Evolutionary conservation across 164 flowering plant species (phyloP).

Genomic region (Tetrastigma voinierianum): DNA sequence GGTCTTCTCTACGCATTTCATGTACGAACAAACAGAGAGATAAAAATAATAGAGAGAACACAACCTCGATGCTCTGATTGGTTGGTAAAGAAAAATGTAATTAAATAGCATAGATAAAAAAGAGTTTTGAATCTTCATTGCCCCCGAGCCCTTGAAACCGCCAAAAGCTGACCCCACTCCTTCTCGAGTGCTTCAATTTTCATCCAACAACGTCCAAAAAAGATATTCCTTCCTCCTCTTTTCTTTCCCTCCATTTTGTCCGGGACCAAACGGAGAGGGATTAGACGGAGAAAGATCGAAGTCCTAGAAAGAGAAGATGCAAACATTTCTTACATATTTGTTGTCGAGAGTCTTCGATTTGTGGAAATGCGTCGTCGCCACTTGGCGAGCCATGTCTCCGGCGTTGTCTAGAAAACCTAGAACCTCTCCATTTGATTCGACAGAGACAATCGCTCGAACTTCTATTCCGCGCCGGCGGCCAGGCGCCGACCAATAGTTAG

Average conservation of each 20-base stretch:
- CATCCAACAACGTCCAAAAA: no score
- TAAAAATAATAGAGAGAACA: no score
- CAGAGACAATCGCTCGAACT: background rate
- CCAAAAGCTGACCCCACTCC: no score
- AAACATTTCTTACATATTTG: conserved; percentile 67
- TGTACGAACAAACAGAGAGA: no score
- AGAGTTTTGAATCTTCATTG: no score
- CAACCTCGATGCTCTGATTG: no score
- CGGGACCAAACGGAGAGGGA: background rate
- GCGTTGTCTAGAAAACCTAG: conserved; percentile 5
- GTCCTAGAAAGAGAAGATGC: background rate
- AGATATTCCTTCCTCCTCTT: background rate
- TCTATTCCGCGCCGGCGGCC: background rate
- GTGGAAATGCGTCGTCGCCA: conserved; percentile 58
- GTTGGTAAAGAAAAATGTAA: no score
- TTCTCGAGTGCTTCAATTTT: no score
- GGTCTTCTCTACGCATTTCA: no score
- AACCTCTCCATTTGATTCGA: background rate
- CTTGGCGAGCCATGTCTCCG: conserved; percentile 73
- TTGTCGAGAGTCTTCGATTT: conserved; percentile 95
- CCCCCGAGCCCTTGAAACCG: no score
- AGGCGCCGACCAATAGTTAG: background rate
- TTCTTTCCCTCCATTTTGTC: background rate
- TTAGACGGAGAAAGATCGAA: background rate
- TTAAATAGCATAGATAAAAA: no score